Evolutionary conservation across 495 filamentous ascomycete genomes (phyloP).

Genomic region (Neurospora intermedia): DNA sequence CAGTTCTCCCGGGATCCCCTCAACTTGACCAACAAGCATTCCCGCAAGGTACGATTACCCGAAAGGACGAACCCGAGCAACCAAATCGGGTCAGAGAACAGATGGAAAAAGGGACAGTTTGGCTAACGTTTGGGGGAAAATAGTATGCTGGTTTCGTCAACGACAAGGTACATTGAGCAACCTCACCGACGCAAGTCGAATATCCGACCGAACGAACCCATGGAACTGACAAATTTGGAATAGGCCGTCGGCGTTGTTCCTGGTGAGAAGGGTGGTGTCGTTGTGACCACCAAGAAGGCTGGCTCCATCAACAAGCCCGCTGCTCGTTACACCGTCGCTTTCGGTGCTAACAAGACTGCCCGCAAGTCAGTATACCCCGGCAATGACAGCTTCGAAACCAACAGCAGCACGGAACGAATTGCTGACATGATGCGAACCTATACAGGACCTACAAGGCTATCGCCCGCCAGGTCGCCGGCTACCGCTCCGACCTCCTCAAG

Average conservation of each 20-base stretch:
- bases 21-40: constrained; percentile 82
- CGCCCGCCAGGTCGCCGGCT: constrained; percentile 63
- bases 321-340: constrained; percentile 50
- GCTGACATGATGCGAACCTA: constrained; percentile 15
- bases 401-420: neutral
- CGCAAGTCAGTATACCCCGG: constrained; percentile 59
- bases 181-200: constrained; percentile 1
- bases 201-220: constrained; percentile 7
- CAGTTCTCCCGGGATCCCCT: constrained; percentile 90
- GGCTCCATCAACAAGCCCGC: constrained; percentile 59
- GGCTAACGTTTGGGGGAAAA: constrained; percentile 21
- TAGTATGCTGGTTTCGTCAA: constrained; percentile 86
- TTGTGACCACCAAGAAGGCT: constrained; percentile 74
- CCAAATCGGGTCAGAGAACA: neutral
- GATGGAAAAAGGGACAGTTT: neutral
- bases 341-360: constrained; percentile 54
- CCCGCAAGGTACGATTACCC: constrained; percentile 61
- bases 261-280: constrained; percentile 57
- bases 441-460: constrained; percentile 78
- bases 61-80: neutral
- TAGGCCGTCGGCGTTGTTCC: constrained; percentile 74
- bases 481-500: constrained; percentile 78
- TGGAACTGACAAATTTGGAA: constrained; percentile 9
- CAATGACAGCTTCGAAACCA: neutral
- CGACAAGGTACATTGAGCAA: constrained; percentile 62